Base-by-base conservation (phyloP, 768 basidiomycete species). In the Leccinum imitatum region DNA sequence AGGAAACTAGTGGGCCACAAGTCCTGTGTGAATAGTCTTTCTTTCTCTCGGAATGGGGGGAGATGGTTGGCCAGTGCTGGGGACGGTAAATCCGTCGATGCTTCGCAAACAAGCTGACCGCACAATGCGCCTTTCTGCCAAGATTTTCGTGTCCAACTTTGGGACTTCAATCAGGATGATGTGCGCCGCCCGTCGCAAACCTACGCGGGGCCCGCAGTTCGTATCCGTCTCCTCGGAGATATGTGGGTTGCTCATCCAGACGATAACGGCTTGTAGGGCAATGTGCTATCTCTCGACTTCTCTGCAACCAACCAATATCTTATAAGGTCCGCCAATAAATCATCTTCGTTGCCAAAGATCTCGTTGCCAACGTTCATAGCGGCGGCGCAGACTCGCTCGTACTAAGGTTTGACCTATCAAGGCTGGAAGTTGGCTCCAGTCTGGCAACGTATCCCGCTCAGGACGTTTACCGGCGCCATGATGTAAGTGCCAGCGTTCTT, bases 211-310 rank as follows among this genome's bases (percentile, higher is more conserved):
- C 85, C 84, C n/a, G 50, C 54, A 6, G 75, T 76, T 56, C 59
- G 72, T 58, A 3, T 53, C 23, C 51, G 27, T 57, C 48, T 66
- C 71, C 71, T 72, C 71, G 68, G 70, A 72, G 66, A 70, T 70
- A 54, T 35, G 31, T 54, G 48, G 17, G 55, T 15, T 25, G 37
- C 53, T 70, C 60, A 60, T 59, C 8, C 31, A 60, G 53, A 23
- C 53, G 62, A 65, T 67, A 67, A 60, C 62, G 47, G 58, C 56
- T 44, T 54, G 10, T 63, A 92, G 90, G 80, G 79, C 46, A 91
- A 90, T 64, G 81, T 91, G 37, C 85, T 93, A 70, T 80, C 83
- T 17, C 75, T 92, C 31, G 82, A 82, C 51, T 91, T 92, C 74
- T 90, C 90, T 6, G 80, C 86, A 0, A 78, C 79, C 21, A 88